Evolutionary conservation across 2,329 filamentous ascomycete species (phyloP).

Genomic region (Aspergillus amoenus): DNA sequence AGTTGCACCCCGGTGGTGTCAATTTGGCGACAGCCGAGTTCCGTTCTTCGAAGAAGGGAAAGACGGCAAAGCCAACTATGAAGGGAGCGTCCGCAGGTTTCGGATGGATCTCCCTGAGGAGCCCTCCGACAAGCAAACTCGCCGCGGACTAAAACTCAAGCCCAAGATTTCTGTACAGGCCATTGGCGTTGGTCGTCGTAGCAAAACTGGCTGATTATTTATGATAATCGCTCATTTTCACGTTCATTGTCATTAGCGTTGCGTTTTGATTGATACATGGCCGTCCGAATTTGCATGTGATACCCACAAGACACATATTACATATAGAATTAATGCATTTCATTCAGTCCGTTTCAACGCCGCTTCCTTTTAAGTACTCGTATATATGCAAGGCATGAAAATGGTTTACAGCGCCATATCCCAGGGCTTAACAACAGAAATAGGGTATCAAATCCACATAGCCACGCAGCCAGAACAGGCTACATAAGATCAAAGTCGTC

Average conservation of each 20-base stretch:
- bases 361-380: neutral
- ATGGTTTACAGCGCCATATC: neutral
- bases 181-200: neutral
- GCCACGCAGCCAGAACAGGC: conserved; percentile 22
- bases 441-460: neutral
- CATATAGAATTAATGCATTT: conserved; percentile 1
- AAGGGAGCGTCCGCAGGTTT: conserved; percentile 47
- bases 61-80: conserved; percentile 37
- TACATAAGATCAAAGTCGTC: conserved; percentile 92
- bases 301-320: conserved; percentile 5
- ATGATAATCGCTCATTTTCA: neutral
- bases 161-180: conserved; percentile 13
- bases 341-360: neutral
- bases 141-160: conserved; percentile 14
- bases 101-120: conserved; percentile 45
- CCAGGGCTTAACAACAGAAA: neutral
- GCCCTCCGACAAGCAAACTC: neutral
- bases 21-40: conserved; percentile 29
- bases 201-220: neutral
- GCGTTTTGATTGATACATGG: neutral
- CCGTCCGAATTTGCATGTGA: conserved; percentile 6
- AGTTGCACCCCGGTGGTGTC: conserved; percentile 43
- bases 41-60: conserved; percentile 45
- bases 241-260: neutral
- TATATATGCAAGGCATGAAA: neutral